Conservation (phyloP, 1,139 yeast species). For the Candida tunisiensis region DNA sequence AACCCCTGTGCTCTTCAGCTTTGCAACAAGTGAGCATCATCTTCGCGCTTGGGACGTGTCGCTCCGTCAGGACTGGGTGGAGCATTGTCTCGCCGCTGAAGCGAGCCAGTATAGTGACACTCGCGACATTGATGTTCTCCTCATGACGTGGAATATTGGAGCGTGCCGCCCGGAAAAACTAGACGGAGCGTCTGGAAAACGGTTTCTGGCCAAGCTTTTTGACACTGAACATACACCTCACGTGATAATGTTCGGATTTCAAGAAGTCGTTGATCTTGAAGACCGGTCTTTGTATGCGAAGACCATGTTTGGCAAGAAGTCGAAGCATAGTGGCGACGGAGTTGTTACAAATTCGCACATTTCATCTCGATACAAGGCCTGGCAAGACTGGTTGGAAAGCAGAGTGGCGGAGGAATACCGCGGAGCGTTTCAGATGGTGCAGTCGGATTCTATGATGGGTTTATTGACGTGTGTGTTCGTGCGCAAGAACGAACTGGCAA, state of each 20-base stretch:
- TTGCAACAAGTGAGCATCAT: conserved; percentile 9
- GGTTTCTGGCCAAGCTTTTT: conserved; percentile 19
- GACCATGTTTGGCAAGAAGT: conserved; percentile 28
- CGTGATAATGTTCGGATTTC: conserved; percentile 76
- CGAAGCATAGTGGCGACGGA: conserved; percentile 11
- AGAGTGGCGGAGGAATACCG: conserved; percentile 15
- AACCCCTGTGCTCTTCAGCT: conserved; percentile 8
- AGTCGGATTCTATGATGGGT: conserved; percentile 86
- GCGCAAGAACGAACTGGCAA: conserved; percentile 9
- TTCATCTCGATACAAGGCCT: conserved; percentile 22
- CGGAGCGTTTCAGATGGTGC: conserved; percentile 42
- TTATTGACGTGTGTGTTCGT: conserved; percentile 46
- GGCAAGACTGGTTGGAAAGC: conserved; percentile 18
- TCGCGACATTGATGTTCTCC: conserved; percentile 12
- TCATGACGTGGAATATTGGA: conserved; percentile 28
- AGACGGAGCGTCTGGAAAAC: too few species aligned
- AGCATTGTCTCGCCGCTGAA: conserved; percentile 14
- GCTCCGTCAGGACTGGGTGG: conserved; percentile 20
- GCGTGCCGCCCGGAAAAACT: conserved; percentile 21
- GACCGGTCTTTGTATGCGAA: conserved; percentile 73
- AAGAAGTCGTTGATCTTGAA: conserved; percentile 80
- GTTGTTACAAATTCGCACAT: conserved; percentile 16
- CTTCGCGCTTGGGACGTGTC: conserved; percentile 21
- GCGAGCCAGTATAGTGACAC: conserved; percentile 15
- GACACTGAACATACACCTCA: too few species aligned